Evolutionary conservation across 257 asterid species (phyloP).

Genomic region (Buddleja alternifolia): DNA sequence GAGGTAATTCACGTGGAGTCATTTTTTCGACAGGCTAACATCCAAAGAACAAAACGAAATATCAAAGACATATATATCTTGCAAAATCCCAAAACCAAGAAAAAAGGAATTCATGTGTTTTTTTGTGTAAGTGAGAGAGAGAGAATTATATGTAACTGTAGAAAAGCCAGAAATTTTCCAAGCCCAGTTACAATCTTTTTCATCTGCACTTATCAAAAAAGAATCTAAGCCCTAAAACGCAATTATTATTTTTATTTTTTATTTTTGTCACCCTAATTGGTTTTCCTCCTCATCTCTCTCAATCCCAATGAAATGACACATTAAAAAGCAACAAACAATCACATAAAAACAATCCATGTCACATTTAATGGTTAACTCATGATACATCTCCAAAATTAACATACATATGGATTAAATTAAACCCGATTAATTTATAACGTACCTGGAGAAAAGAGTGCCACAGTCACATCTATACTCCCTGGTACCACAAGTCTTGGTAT

Average conservation of each 20-base stretch:
- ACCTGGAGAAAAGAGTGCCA: constrained; percentile 87
- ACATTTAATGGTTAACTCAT: too few relatives aligned
- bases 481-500: constrained; percentile 74
- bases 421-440: background rate
- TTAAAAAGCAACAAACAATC: too few relatives aligned
- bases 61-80: constrained; percentile 4
- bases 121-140: background rate
- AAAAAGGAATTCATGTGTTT: constrained; percentile 7
- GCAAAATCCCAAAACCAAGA: constrained; percentile 20
- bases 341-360: too few relatives aligned
- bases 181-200: background rate
- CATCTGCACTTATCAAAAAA: constrained; percentile 16
- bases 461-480: constrained; percentile 80
- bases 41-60: constrained; percentile 59
- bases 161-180: constrained; percentile 14
- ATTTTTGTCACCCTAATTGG: background rate
- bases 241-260: background rate
- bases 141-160: background rate
- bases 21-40: constrained; percentile 45
- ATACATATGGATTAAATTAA: too few relatives aligned
- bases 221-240: constrained; percentile 30
- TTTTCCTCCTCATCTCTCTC: too few relatives aligned
- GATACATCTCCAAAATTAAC: too few relatives aligned
- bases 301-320: background rate
- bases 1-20: constrained; percentile 66